Evolutionary conservation across 2,329 filamentous ascomycete genomes (phyloP), one percentile per base, ranked within the genome.

Genomic region (Hirsutella thompsonii): DNA sequence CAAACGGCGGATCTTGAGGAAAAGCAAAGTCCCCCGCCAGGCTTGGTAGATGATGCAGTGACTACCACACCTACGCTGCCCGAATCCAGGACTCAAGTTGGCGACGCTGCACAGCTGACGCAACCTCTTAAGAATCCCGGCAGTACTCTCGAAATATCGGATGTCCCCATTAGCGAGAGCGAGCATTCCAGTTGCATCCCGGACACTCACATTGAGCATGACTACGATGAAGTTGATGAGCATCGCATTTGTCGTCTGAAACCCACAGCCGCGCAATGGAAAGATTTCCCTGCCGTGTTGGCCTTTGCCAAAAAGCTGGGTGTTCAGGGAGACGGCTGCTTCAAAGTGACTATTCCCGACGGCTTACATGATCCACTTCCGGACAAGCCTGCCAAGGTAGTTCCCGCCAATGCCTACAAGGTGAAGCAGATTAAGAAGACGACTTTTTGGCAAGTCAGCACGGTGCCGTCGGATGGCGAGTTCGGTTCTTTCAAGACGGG

Each of bases 371-470:
- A 54, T 4, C 47, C 55, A 0, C 49, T 63, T 1, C 60, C 60
- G 6, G 49, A 54, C 16, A 61, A 60, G 44, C 40, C 47, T 4
- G 47, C 49, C 1, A 52, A 56, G 36, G 49, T 46, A 14, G 54
- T 58, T 4, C 47, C 53, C 1, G 58, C 60, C 28, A 61, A 63
- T 41, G 60, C 60, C 20, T 63, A 61, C 46, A 51, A 49, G n/a
- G 52, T 59, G 21, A 56, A 48, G 20, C 55, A 59, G 41, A 54
- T 59, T 9, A 55, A 58, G 30, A 56, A 55, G 38, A 58, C 58
- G 40, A 54, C 50, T 4, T 60, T 58, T 42, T 63, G 60, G 60
- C 52, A 56, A 37, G 58, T 63, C 16, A 55, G 53, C 44, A 63
- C 60, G 2, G 52, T 60, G 8, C 46, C 49, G 3, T 55, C 58